Conservation (phyloP, 768 basidiomycete genomes). For the Roridomyces roridus region DNA sequence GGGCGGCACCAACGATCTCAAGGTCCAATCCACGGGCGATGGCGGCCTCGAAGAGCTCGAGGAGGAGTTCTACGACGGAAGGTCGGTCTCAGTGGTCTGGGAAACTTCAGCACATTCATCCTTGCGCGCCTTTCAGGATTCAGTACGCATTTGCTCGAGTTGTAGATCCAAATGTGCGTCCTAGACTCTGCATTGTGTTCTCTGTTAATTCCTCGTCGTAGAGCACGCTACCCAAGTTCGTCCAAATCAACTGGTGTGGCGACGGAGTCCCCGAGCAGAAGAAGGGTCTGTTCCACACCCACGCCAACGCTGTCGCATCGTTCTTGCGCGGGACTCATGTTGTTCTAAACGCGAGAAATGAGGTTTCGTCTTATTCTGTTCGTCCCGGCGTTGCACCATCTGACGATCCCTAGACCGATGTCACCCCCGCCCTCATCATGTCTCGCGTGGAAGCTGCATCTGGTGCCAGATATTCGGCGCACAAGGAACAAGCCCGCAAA, state of each 20-base stretch:
- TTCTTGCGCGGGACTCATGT: constrained; percentile 88
- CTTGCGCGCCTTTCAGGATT: constrained; percentile 67
- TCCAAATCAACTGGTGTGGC: constrained; percentile 97
- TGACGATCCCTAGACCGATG: constrained; percentile 66
- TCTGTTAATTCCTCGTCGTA: constrained; percentile 35
- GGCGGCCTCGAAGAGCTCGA: constrained; percentile 91
- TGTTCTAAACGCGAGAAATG: constrained; percentile 85
- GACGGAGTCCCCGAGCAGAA: constrained; percentile 93
- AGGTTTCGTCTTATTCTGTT: constrained; percentile 53
- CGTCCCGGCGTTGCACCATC: not conserved
- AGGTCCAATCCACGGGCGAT: constrained; percentile 83
- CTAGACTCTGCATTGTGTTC: not conserved
- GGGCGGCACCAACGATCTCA: constrained; percentile 83
- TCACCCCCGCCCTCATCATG: constrained; percentile 81
- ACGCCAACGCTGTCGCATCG: constrained; percentile 78
- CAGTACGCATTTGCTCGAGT: constrained; percentile 93
- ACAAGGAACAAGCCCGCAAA: constrained; percentile 76
- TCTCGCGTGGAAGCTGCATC: constrained; percentile 87
- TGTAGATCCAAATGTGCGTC: constrained; percentile 79
- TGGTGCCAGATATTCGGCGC: constrained; percentile 88
- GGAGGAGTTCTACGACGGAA: constrained; percentile 95
- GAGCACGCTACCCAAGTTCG: constrained; percentile 88
- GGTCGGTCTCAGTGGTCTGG: constrained; percentile 51
- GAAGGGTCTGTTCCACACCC: constrained; percentile 93
- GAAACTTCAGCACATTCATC: constrained; percentile 20